Base-by-base conservation (phyloP, 306 rosid species). In the Morella rubra region DNA sequence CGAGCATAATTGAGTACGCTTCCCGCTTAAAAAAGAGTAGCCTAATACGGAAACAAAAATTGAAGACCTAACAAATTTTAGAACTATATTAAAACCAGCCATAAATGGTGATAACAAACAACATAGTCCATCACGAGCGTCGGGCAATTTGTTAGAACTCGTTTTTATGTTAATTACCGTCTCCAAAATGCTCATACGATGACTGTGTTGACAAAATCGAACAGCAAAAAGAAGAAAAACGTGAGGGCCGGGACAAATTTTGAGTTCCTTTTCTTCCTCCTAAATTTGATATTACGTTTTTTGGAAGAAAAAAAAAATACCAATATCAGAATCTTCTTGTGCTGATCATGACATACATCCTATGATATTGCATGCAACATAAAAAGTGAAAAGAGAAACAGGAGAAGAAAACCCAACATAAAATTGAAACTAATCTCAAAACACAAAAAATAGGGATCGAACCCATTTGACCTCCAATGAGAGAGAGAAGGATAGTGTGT, bases 401-500 rank as follows among this genome's bases (percentile, higher is more conserved):
- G 1, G 27, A 59, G 2, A 62, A 37, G 0, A 27, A 61, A 62
- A 6, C 0, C 46, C 49, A 40, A 40, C 27, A 65, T 41, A n/a
- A 66, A 19, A 41, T 10, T 12, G 4, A 60, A 66, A 10, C 50
- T 42, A 8, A 42, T 4, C 13, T n/a, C 6, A 65, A 44, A 27
- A 42, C 15, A 41, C 15, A 8, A 41, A 42, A 65, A 41, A 37
- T 14, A 40, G 7, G 16, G 8, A 40, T 7, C 2, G 45, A 62
- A 62, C 69, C 69, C 69, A 62, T 37, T 62, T 62, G 27, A 58
- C 64, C 16, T 66, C 18, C 15, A 66, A n/a, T 12, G 22, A 65
- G 49, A 16, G 20, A 40, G 16, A 37, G 16, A 14, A 11, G 37
- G 69, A 62, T 20, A 15, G 69, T 15, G 22, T 14, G 12, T 11